Percentiles rank a stretch among this genome's conserved stretches.
Conservation (phyloP, 2,329 filamentous ascomycete species). For the Eutypa lata region DNA sequence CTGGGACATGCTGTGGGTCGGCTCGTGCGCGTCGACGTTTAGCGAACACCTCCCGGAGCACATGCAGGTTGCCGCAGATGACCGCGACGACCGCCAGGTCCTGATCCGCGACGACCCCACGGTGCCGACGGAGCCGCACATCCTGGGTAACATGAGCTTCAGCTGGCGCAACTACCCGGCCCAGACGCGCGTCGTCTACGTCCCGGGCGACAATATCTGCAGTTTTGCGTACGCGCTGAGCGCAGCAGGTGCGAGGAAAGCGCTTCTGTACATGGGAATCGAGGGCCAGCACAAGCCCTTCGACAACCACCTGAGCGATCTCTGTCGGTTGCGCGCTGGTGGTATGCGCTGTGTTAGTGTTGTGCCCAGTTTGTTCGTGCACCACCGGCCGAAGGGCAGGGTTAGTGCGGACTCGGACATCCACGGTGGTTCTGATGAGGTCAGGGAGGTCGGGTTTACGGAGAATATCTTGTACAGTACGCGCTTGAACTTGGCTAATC, state of each 20-base stretch:
- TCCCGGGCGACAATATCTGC: slow-evolving; percentile 35
- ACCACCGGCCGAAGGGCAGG: slow-evolving; percentile 27
- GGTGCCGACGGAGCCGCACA: slow-evolving; percentile 19
- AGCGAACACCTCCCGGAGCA: slow-evolving; percentile 24
- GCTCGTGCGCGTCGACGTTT: slow-evolving; percentile 42
- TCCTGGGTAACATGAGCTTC: slow-evolving; percentile 24
- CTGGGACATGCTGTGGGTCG: slow-evolving; percentile 54
- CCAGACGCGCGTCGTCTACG: slow-evolving; percentile 33
- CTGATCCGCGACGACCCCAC: slow-evolving; percentile 23
- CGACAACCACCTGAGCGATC: slow-evolving; percentile 34
- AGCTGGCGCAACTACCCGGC: slow-evolving; percentile 21
- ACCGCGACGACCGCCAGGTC: slow-evolving; percentile 15
- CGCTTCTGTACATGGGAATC: slow-evolving; percentile 33
- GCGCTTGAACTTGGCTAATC: slow-evolving; percentile 27
- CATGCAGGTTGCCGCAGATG: slow-evolving; percentile 9
- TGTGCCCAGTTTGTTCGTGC: slow-evolving; percentile 32
- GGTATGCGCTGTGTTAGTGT: slow-evolving; percentile 29
- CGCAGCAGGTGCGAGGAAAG: slow-evolving; percentile 28
- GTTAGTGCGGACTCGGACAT: slow-evolving; percentile 31
- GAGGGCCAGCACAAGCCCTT: slow-evolving; percentile 28
- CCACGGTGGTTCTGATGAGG: slow-evolving; percentile 17
- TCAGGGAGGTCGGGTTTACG: slow-evolving; percentile 27
- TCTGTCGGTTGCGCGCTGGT: slow-evolving; percentile 29
- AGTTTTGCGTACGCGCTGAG: slow-evolving; percentile 35
- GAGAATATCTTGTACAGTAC: slow-evolving; percentile 31